Evolutionary conservation across 2,329 filamentous ascomycete species (phyloP), one percentile per base, ranked within the genome.

Genomic region (Cephalotrichum gorgonifer): DNA sequence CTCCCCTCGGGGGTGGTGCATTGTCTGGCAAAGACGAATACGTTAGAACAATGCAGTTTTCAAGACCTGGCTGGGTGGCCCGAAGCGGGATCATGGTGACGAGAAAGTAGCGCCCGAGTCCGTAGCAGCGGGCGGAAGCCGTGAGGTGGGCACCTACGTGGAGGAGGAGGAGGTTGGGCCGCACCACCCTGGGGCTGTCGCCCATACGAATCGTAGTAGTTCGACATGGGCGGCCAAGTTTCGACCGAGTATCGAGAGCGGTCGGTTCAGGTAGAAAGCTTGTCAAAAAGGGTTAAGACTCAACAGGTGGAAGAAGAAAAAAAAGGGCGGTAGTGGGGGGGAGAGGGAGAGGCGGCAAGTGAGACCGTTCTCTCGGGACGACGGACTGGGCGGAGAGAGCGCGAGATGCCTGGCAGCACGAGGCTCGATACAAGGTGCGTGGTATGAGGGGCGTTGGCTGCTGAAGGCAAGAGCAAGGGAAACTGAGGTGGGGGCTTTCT

Each of bases 171-270:
- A 11, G n/a, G 17, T 20, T 17, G 35, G 6, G 30, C 38, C 14
- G 35, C 15, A 20, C 23, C 26, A 7, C 26, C 25, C 17, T 48
- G 46, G 31, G 45, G 23, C 12, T 15, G 11, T 26, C 25, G 46
- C 35, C 46, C 46, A 23, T 48, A 31, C n/a, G 35, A 11, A 6
- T 48, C 39, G 6, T 43, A 27, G 46, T 48, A 43, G 46, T 43
- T 48, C 23, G 46, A 39, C 46, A 48, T 48, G 39, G 35, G 20
- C 25, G 45, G 12, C 23, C 3, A 11, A 20, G 20, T 6, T 6
- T 20, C n/a, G 15, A 12, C n/a, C n/a, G n/a, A n/a, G n/a, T n/a
- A n/a, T n/a, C n/a, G 15, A 7, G 25, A 26, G 25, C 20, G 35
- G 17, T 15, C 17, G 26, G 9, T n/a, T n/a, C n/a, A n/a, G n/a